Evolutionary conservation across 2,329 filamentous ascomycete genomes (phyloP).

Genomic region (Calonectria henricotiae): DNA sequence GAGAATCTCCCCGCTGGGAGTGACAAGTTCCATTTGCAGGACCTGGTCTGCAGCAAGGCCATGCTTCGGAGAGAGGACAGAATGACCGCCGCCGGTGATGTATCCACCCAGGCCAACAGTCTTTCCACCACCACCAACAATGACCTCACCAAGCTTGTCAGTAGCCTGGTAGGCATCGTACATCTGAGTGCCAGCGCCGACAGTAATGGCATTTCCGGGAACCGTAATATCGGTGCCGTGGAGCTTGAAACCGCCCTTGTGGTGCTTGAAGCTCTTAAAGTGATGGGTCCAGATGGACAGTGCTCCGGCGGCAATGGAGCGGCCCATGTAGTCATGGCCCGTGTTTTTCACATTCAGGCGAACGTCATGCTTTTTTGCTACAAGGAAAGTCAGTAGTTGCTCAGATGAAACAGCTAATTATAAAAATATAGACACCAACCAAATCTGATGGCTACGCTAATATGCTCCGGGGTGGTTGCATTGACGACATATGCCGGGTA

Average conservation of each 20-base stretch:
- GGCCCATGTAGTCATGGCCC: constrained; percentile 64
- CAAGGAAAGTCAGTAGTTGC: rapidly evolving
- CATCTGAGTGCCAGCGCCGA: constrained; percentile 70
- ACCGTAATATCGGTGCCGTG: constrained; percentile 62
- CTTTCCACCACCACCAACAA: constrained; percentile 71
- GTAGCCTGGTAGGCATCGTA: constrained; percentile 66
- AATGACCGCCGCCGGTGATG: constrained; percentile 75
- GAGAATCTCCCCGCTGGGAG: constrained; percentile 66
- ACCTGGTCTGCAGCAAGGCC: constrained; percentile 77
- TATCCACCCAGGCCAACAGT: constrained; percentile 76
- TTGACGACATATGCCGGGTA: constrained; percentile 60
- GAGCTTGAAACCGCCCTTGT: constrained; percentile 61
- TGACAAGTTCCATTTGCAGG: constrained; percentile 72
- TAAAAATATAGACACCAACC: constrained; percentile 51
- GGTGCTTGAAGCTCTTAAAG: constrained; percentile 60
- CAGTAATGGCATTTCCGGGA: constrained; percentile 66
- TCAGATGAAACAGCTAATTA: background rate
- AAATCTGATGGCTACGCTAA: constrained; percentile 61
- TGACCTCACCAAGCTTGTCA: constrained; percentile 62
- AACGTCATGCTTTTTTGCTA: constrained; percentile 62
- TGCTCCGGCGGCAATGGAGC: constrained; percentile 66
- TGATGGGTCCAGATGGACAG: constrained; percentile 71
- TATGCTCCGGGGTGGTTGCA: constrained; percentile 55
- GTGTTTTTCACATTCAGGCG: constrained; percentile 62
- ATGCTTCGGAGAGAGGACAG: constrained; percentile 66